A percentile compares a stretch with the other conserved stretches of the same genome.
These are phyloP conservation scores for Suillus decipiens DNA, from an alignment of 768 basidiomycete species.

Conservation along the genomic window DNA sequence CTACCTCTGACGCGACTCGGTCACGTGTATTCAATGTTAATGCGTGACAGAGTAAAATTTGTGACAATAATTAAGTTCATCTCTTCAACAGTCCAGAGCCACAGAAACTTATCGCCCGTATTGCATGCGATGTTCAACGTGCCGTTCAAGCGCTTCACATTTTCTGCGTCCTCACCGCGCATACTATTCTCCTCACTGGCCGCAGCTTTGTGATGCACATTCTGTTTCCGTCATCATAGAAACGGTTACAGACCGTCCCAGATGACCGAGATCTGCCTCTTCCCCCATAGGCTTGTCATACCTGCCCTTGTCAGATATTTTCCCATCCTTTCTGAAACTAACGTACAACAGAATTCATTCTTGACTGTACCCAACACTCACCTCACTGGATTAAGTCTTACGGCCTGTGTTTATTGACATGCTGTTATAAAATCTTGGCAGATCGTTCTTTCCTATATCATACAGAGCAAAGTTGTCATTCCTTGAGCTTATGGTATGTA, in stretches of 20 bases:
- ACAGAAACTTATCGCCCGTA: background rate
- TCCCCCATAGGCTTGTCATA: background rate
- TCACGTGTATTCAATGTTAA: constrained; percentile 27
- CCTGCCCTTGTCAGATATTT: background rate
- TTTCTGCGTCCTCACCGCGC: background rate
- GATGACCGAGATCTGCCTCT: background rate
- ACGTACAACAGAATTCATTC: background rate
- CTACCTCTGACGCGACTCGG: constrained; percentile 21
- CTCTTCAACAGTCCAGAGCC: background rate
- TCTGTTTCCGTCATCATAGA: background rate
- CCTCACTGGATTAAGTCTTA: background rate
- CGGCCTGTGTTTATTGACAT: background rate
- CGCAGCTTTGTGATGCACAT: background rate
- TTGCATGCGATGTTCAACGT: background rate
- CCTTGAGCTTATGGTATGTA: background rate
- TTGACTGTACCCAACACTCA: background rate
- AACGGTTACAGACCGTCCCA: background rate
- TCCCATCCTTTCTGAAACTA: background rate
- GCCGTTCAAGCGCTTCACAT: background rate
- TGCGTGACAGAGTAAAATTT: background rate
- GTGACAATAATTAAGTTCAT: background rate
- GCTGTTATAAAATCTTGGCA: background rate
- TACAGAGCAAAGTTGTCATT: background rate
- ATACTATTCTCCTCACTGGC: background rate
- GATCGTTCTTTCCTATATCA: background rate